A percentile compares a stretch with the other conserved stretches of the same genome.
Evolutionary conservation across 495 filamentous ascomycete species (phyloP).

Genomic region (Aspergillus olivimuriae): DNA sequence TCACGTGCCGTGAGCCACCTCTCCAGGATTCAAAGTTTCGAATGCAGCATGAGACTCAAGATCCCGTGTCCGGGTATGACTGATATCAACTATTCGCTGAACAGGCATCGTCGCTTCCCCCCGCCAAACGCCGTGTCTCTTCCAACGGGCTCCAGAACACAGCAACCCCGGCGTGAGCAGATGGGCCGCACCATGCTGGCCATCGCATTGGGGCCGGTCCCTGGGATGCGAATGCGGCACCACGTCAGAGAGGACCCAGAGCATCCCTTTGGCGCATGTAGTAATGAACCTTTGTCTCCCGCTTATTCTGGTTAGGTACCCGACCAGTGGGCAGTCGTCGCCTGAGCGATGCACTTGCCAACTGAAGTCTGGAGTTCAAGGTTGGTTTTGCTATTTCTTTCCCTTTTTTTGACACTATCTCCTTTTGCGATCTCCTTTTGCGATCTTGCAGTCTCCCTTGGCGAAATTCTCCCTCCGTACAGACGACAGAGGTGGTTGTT

Average conservation of each 20-base stretch:
- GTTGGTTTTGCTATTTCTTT: conserved; percentile 24
- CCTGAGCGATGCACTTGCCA: conserved; percentile 12
- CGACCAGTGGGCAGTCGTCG: conserved; percentile 17
- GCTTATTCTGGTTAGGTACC: conserved; percentile 16
- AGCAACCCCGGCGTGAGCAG: conserved; percentile 31
- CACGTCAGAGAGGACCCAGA: conserved; percentile 3
- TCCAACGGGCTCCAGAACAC: conserved; percentile 23
- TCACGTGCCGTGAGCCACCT: conserved; percentile 11
- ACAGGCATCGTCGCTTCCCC: conserved; percentile 27
- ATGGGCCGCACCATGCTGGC: not conserved
- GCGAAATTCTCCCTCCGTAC: not conserved
- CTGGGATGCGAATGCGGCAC: conserved; percentile 11
- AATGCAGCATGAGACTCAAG: conserved; percentile 13
- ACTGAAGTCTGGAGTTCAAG: conserved; percentile 24
- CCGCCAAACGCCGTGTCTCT: conserved; percentile 36
- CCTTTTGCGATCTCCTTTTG: not conserved
- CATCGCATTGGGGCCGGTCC: conserved; percentile 31
- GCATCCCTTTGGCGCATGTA: conserved; percentile 12
- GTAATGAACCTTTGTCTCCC: conserved; percentile 8
- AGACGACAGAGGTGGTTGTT: not conserved
- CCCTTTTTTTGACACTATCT: not conserved
- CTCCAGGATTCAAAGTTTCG: conserved; percentile 16
- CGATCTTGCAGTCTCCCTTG: not conserved
- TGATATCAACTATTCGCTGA: conserved; percentile 26
- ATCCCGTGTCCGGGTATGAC: conserved; percentile 25